Percentiles rank a stretch among this genome's conserved stretches.
phyloP scores from a whole-genome alignment of 345 rosid species.

The Salix arbutifolia region DNA sequence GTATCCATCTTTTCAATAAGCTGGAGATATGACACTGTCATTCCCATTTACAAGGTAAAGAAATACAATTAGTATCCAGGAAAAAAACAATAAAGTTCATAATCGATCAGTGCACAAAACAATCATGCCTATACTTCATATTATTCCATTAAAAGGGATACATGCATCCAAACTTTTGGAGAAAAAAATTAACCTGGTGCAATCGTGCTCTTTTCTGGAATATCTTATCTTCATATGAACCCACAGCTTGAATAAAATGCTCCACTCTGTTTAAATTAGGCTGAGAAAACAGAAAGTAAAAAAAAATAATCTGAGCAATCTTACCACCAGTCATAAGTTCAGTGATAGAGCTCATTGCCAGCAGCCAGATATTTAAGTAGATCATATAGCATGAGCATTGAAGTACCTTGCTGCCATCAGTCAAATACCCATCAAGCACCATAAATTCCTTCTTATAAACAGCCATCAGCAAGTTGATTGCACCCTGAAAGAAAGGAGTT shows the following conservation, averaged over 20 bases:
- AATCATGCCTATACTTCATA: background rate
- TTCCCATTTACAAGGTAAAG: background rate
- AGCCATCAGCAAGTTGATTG: constrained; percentile 75
- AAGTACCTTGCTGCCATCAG: constrained; percentile 70
- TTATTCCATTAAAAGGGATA: background rate
- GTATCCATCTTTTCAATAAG: background rate
- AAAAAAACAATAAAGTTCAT: background rate
- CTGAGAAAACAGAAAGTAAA: constrained; percentile 38
- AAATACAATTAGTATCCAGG: background rate
- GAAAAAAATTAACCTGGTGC: constrained; percentile 47
- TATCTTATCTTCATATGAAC: constrained; percentile 73
- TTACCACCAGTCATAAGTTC: constrained; percentile 5
- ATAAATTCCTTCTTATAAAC: constrained; percentile 83
- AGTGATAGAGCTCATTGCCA: background rate
- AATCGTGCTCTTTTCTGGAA: constrained; percentile 76
- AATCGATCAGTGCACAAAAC: background rate
- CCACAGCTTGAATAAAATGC: constrained; percentile 85
- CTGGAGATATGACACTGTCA: background rate
- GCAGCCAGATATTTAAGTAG: background rate
- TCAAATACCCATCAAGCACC: constrained; percentile 60
- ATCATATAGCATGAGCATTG: background rate
- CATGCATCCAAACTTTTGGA: background rate
- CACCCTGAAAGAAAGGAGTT: constrained; percentile 57
- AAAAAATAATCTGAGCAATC: constrained; percentile 5
- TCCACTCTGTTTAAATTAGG: constrained; percentile 69